Evolutionary conservation across 2,329 filamentous ascomycete species (phyloP).

Genomic region (Pseudogymnoascus sp.): DNA sequence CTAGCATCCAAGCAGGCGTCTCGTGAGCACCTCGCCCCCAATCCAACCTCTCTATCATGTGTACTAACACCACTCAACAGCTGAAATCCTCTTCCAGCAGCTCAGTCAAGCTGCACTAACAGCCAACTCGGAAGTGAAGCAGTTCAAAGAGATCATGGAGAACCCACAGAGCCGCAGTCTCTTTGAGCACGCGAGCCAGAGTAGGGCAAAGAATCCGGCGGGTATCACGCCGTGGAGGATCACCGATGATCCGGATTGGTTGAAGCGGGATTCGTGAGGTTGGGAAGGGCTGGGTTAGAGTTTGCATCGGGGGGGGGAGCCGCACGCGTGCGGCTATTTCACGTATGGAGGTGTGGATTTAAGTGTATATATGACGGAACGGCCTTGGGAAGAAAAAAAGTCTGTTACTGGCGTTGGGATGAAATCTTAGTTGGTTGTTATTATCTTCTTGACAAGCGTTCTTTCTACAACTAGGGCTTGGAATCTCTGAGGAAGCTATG

Average conservation of each 20-base stretch:
- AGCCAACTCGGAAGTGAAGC: conserved; percentile 44
- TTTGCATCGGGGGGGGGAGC: neutral
- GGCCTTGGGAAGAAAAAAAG: neutral
- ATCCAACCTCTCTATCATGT: neutral
- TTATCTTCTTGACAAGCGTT: neutral
- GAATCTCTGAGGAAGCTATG: neutral
- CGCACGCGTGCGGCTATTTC: neutral
- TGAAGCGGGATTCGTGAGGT: conserved; percentile 25
- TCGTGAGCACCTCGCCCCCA: conserved; percentile 35
- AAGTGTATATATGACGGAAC: neutral
- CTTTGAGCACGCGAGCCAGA: conserved; percentile 45
- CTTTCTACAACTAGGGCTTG: neutral
- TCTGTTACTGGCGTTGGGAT: neutral
- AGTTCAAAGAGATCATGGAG: conserved; percentile 28
- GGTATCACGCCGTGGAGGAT: conserved; percentile 53
- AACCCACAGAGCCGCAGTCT: conserved; percentile 32
- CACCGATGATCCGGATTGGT: conserved; percentile 53
- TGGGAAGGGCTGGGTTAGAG: neutral
- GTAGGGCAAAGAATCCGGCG: conserved; percentile 45
- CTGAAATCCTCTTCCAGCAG: conserved; percentile 40
- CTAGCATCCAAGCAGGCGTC: conserved; percentile 42
- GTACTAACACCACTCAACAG: conserved; percentile 30
- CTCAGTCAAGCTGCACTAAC: conserved; percentile 42
- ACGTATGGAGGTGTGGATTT: neutral
- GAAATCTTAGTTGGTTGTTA: neutral